These are phyloP conservation scores for Kuraishia piskuri DNA, from an alignment of 805 yeast genomes.

Conservation along the genomic window DNA sequence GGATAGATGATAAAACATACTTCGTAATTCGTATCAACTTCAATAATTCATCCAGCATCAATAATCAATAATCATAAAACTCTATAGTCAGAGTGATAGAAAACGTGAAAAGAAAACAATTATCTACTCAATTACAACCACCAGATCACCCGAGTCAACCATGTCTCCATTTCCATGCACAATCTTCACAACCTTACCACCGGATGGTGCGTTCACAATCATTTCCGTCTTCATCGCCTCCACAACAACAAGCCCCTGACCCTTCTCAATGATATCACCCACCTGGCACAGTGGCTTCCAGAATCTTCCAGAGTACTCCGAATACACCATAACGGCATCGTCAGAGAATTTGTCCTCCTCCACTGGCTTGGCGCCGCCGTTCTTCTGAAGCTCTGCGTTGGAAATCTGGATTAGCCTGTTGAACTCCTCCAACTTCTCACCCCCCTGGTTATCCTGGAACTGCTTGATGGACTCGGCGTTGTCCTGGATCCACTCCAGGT, in stretches of 20 bases:
- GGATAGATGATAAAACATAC: no score
- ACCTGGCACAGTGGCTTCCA: constrained; percentile 85
- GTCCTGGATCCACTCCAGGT: constrained; percentile 68
- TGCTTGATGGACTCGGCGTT: constrained; percentile 65
- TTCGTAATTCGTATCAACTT: no score
- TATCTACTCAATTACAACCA: constrained; percentile 63
- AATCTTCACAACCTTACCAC: constrained; percentile 67
- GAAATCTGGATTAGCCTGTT: constrained; percentile 74
- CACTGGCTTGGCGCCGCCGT: constrained; percentile 36
- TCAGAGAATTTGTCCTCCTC: constrained; percentile 60
- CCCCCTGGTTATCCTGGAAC: constrained; percentile 60
- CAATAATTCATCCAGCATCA: background rate
- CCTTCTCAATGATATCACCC: constrained; percentile 66
- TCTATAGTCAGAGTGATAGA: background rate
- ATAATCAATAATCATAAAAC: background rate
- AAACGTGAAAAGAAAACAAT: background rate
- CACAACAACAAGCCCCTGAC: constrained; percentile 78
- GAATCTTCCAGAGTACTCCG: constrained; percentile 94
- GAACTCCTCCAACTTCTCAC: constrained; percentile 81
- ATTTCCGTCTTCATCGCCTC: constrained; percentile 99
- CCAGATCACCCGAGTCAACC: constrained; percentile 95
- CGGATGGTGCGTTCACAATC: constrained; percentile 66
- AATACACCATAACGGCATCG: constrained; percentile 75
- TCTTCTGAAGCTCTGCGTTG: constrained; percentile 58
- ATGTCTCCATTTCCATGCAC: constrained; percentile 85